Percentiles rank a stretch among this genome's conserved stretches.
phyloP scores from a whole-genome alignment of 208 protist species.

The Acanthamoeba triangularis region DNA sequence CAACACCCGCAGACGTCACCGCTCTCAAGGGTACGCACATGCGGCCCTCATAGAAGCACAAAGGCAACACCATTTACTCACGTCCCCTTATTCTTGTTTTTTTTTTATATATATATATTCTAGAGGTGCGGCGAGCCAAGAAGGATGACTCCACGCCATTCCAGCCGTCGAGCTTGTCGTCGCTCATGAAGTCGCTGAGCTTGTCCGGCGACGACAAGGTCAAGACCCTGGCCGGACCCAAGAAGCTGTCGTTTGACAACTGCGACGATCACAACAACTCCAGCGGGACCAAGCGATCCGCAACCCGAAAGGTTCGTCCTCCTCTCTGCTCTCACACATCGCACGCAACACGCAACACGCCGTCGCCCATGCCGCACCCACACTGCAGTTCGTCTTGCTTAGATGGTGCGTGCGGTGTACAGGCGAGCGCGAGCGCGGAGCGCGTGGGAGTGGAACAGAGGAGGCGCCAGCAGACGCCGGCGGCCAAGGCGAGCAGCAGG shows the following conservation, averaged over 20 bases:
- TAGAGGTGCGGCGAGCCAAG: background rate
- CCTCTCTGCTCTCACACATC: too few relatives aligned
- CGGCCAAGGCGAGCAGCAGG: background rate
- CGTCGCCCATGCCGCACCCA: too few relatives aligned
- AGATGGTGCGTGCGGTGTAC: too few relatives aligned
- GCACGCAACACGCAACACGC: too few relatives aligned
- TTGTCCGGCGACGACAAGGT: background rate
- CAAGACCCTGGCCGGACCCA: background rate
- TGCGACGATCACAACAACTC: background rate
- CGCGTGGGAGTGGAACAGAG: background rate
- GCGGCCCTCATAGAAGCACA: background rate
- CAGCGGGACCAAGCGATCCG: too few relatives aligned
- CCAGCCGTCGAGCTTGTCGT: background rate
- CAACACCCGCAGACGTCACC: background rate
- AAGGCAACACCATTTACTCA: background rate
- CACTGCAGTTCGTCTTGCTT: too few relatives aligned
- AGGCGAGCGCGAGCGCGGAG: background rate
- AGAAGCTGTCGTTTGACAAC: slow-evolving; percentile 50
- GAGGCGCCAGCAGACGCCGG: background rate
- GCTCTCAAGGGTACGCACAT: background rate
- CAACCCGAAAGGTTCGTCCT: too few relatives aligned
- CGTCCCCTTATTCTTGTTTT: background rate
- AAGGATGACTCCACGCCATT: background rate
- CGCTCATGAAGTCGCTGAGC: background rate
- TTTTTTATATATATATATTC: background rate